Conservation (phyloP, 768 basidiomycete genomes). For the Leucocoprinus birnbaumii region DNA sequence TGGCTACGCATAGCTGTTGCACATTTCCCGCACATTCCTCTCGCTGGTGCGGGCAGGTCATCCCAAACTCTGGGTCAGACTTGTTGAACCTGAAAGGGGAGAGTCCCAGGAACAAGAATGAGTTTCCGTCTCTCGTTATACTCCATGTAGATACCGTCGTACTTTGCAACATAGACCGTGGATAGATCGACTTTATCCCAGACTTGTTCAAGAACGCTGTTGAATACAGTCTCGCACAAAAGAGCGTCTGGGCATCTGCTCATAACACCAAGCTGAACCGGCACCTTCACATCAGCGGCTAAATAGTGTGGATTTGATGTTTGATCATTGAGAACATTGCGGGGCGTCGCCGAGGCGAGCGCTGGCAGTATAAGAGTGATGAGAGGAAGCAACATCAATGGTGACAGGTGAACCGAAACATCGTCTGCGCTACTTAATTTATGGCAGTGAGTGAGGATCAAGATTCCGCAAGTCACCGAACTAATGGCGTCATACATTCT, state of each 20-base stretch:
- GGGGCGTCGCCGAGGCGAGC: slow-evolving; percentile 8
- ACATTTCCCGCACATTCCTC: slow-evolving; percentile 87
- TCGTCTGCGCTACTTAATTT: background rate
- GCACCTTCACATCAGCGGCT: slow-evolving; percentile 33
- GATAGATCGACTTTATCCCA: slow-evolving; percentile 63
- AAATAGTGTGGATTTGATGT: slow-evolving; percentile 7
- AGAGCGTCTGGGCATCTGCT: slow-evolving; percentile 77
- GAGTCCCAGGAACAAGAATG: slow-evolving; percentile 12
- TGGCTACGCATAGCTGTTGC: slow-evolving; percentile 80
- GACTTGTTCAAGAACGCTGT: slow-evolving; percentile 64
- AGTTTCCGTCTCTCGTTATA: too few relatives aligned
- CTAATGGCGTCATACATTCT: slow-evolving; percentile 25
- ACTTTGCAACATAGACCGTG: slow-evolving; percentile 76
- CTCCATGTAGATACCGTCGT: slow-evolving; percentile 20
- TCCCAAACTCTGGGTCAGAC: slow-evolving; percentile 72
- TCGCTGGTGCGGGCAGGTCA: slow-evolving; percentile 76
- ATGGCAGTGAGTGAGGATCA: background rate
- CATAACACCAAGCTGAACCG: slow-evolving; percentile 51
- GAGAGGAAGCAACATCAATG: slow-evolving; percentile 8
- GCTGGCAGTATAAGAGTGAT: slow-evolving; percentile 4
- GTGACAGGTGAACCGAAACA: background rate
- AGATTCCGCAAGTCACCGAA: background rate
- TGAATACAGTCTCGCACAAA: slow-evolving; percentile 75
- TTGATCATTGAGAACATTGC: slow-evolving; percentile 12
- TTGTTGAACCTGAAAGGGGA: slow-evolving; percentile 47